phyloP scores from a whole-genome alignment of 2,329 filamentous ascomycete species.

The Rutstroemia sp. region DNA sequence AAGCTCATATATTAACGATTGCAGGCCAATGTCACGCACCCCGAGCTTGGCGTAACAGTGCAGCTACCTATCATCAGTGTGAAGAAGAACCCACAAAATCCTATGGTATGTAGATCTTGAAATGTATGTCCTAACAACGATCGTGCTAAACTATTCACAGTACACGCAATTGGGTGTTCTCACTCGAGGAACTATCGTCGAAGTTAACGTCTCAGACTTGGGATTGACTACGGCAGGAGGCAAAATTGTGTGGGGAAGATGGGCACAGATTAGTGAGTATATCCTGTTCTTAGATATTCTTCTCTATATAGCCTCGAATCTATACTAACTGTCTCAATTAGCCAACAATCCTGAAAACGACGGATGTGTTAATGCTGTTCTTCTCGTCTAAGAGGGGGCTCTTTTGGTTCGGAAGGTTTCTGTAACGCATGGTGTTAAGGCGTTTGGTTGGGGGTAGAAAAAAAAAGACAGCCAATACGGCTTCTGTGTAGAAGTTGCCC shows the following conservation, averaged over 20 bases:
- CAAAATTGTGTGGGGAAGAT: slow-evolving; percentile 89
- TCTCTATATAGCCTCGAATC: not conserved
- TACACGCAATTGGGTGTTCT: slow-evolving; percentile 91
- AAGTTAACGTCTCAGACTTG: slow-evolving; percentile 89
- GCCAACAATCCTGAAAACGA: slow-evolving; percentile 31
- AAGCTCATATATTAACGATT: too few relatives aligned
- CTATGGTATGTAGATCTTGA: slow-evolving; percentile 43
- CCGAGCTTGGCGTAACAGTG: slow-evolving; percentile 78
- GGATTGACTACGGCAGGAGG: slow-evolving; percentile 85
- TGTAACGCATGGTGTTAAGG: slow-evolving; percentile 11
- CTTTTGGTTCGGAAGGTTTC: not conserved
- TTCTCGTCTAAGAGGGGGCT: slow-evolving; percentile 17
- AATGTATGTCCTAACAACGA: not conserved
- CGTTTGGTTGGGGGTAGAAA: not conserved
- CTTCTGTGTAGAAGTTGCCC: too few relatives aligned
- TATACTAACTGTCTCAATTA: slow-evolving; percentile 16
- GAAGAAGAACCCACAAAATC: slow-evolving; percentile 83
- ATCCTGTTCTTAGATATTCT: too few relatives aligned
- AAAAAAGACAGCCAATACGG: too few relatives aligned
- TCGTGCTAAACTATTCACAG: slow-evolving; percentile 1
- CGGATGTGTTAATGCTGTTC: slow-evolving; percentile 20
- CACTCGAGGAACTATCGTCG: slow-evolving; percentile 76
- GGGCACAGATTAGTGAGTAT: slow-evolving; percentile 52
- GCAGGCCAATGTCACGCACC: slow-evolving; percentile 56
- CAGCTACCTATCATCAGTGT: slow-evolving; percentile 70